Percentiles rank a stretch among this genome's conserved stretches.
Evolutionary conservation across 2,329 filamentous ascomycete genomes (phyloP).

Genomic region (Hyphodiscus sp.): DNA sequence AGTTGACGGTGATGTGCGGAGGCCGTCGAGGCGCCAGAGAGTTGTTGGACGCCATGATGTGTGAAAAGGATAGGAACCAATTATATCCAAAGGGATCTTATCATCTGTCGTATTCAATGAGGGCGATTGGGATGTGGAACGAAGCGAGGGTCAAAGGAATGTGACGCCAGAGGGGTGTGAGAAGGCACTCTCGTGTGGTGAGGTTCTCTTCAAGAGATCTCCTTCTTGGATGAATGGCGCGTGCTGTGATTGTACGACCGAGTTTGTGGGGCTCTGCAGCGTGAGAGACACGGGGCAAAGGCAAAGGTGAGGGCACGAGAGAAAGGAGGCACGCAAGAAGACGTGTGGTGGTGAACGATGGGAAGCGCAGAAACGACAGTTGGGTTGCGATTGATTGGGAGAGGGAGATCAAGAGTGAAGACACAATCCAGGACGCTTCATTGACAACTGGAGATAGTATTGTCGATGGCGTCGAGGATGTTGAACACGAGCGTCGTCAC

Average conservation of each 20-base stretch:
- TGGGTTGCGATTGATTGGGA: background rate
- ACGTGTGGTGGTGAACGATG: background rate
- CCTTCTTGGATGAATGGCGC: background rate
- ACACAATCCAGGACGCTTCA: background rate
- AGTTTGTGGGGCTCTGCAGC: background rate
- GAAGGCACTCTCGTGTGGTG: no score
- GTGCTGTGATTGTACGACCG: background rate
- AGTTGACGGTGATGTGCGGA: slow-evolving; percentile 60
- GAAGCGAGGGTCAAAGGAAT: background rate
- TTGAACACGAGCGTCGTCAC: background rate
- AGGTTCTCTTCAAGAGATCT: background rate
- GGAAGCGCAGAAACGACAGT: background rate
- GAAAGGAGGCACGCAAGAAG: background rate
- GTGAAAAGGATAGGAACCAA: background rate
- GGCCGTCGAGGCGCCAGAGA: slow-evolving; percentile 25
- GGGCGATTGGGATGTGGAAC: background rate
- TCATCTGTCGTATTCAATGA: background rate
- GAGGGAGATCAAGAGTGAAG: background rate
- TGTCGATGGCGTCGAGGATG: background rate
- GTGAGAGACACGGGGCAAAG: background rate
- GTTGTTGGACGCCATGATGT: slow-evolving; percentile 13
- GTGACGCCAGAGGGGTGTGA: background rate
- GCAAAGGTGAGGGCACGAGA: background rate
- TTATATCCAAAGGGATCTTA: background rate
- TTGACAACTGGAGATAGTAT: background rate